Evolutionary conservation across 2,329 filamentous ascomycete species (phyloP), one percentile per base, ranked within the genome.

Genomic region (Fusarium falciforme): DNA sequence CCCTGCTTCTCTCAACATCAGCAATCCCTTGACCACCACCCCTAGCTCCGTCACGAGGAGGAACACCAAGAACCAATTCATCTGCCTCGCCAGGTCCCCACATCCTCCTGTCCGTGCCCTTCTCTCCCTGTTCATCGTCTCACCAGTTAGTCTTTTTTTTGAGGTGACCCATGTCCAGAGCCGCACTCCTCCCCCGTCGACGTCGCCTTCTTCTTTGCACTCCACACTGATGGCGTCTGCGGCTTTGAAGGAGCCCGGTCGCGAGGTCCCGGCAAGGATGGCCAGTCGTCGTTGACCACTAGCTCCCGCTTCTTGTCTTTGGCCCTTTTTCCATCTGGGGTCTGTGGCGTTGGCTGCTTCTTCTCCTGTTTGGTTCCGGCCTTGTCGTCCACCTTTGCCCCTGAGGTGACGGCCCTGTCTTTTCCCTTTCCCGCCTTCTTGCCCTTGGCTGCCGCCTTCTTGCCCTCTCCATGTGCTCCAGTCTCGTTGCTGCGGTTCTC

Each of bases 261-360:
- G 17, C 77, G 76, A 55, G 77, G 75, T 38, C 64, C 68, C 29
- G 76, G 75, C 40, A 80, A 63, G 7, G 70, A 78, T 22, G 78
- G 78, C 76, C 78, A 81, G 16, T 80, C 74, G 1, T 79, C 71
- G 10, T 64, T 73, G 61, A 73, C 75, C 11, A 31, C 47, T 36
- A 78, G 40, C 1, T 64, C 67, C 36, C 70, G 62, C 27, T 71
- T 76, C 55, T 70, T 72, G 36, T 61, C 44, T 11, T 70, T 73
- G 6, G 22, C 20, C 9, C 11, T 40, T 31, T 36, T 65, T 52
- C 47, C 60, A 12, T 72, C 63, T 14, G 73, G 75, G 4, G 73
- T 72, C 31, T 59, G 65, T 22, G 71, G 73, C n/a, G 52, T 55
- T 10, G 33, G 64, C 35, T 64, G 61, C 14, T 44, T 22, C 17